A percentile compares a stretch with the other conserved stretches of the same genome.
These are phyloP conservation scores for Edaphochlamys debaryana DNA, from an alignment of 139 green algal genomes.

Conservation along the genomic window DNA sequence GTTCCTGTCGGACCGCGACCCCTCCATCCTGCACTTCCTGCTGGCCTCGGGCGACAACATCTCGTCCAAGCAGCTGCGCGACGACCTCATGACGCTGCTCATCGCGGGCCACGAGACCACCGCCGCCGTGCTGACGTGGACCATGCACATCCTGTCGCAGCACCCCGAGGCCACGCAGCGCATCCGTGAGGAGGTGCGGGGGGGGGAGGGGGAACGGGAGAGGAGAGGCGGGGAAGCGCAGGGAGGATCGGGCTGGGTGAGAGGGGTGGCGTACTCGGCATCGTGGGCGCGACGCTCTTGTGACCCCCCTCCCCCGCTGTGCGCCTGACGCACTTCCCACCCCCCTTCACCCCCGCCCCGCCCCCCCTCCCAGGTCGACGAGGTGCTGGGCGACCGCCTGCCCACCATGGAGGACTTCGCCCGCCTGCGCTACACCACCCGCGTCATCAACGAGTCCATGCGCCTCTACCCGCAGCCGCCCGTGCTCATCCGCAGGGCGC, in stretches of 20 bases:
- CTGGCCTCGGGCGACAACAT: slow-evolving; percentile 87
- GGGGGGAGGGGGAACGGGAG: not conserved
- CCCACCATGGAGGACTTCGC: slow-evolving; percentile 78
- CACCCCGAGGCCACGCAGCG: slow-evolving; percentile 14
- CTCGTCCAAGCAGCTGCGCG: slow-evolving; percentile 95
- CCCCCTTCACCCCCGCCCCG: no score
- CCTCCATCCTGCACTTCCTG: slow-evolving; percentile 96
- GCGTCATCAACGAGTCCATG: slow-evolving; percentile 92
- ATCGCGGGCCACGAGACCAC: slow-evolving; percentile 98
- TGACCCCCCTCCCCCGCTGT: no score
- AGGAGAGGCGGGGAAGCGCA: no score
- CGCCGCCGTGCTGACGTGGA: slow-evolving; percentile 96
- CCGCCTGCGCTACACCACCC: slow-evolving; percentile 67
- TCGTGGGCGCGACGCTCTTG: no score
- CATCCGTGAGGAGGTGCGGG: slow-evolving; percentile 6
- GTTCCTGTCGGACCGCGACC: slow-evolving; percentile 91
- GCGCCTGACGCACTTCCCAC: no score
- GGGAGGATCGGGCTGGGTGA: no score
- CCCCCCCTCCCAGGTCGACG: slow-evolving; percentile 69
- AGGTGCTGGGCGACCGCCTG: slow-evolving; percentile 74
- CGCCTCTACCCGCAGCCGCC: slow-evolving; percentile 96
- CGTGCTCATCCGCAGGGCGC: slow-evolving; percentile 89
- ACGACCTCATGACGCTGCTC: slow-evolving; percentile 98
- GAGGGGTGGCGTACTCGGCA: no score
- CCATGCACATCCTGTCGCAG: slow-evolving; percentile 81